Evolutionary conservation across 305 asterid species (phyloP).

Genomic region (Solanum chacoense): DNA sequence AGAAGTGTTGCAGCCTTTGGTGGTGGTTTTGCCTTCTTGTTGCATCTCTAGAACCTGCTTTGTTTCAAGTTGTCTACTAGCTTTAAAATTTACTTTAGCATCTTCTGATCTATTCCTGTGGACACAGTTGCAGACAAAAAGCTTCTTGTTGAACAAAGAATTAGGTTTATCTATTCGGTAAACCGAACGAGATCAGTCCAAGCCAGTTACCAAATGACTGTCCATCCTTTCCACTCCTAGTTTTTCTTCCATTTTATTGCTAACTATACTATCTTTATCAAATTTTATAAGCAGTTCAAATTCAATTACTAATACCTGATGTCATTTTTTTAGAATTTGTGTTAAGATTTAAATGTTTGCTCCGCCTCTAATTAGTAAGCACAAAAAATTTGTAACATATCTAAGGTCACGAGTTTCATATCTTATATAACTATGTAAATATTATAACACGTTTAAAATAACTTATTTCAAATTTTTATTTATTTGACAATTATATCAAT

Average conservation of each 20-base stretch:
- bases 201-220: background rate
- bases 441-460: background rate
- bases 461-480: background rate
- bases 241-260: background rate
- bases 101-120: background rate
- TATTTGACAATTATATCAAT: background rate
- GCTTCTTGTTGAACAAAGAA: background rate
- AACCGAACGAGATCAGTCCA: background rate
- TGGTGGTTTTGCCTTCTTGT: background rate
- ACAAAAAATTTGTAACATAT: background rate
- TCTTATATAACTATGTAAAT: background rate
- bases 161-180: background rate
- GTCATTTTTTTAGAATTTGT: background rate
- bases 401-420: background rate
- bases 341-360: background rate
- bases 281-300: background rate
- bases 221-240: background rate
- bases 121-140: background rate
- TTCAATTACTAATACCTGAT: background rate
- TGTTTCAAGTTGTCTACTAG: background rate
- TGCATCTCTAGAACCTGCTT: background rate
- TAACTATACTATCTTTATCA: background rate
- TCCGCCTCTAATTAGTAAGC: background rate
- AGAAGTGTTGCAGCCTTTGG: background rate
- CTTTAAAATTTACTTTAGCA: background rate